Base-by-base conservation (phyloP, 2,329 filamentous ascomycete genomes). In the Verticillium dahliae region DNA sequence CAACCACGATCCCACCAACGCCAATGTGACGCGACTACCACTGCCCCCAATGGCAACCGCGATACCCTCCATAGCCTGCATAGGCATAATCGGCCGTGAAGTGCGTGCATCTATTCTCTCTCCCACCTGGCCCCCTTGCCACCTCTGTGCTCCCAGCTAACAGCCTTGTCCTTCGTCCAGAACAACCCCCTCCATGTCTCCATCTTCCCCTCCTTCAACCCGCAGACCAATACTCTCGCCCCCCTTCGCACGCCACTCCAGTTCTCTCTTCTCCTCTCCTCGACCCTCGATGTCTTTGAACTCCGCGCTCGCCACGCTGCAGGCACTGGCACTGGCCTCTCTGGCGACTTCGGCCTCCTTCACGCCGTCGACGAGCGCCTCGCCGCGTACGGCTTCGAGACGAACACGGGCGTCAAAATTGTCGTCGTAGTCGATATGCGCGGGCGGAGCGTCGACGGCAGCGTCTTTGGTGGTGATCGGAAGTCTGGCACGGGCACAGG, bases 161-260 rank as follows among this genome's bases (percentile, higher is more conserved):
- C 63, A 37, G 35, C 35, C 35, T 45, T 11, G 11, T 10, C 52
- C 4, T 15, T 34, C n/a, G 38, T 37, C 62, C 71, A 98, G 93
- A 96, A 98, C 79, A 97, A 97, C 73, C 95, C 94, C 62, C 89
- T 98, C 67, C 94, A 98, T 78, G 90, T 97, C 69, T 88, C 91
- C 63, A 86, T 96, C 72, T 97, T 97, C 76, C 90, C 92, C 59
- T 90, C 88, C 56, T 85, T 90, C 80, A 81, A 84, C 71, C 77
- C 82, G 57, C 67, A 81, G 59, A 81, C 80, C 67, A 78, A 81
- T 74, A 78, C 76, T 60, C 78, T 80, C 67, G 70, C 75, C 7
- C 84, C 85, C 39, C 78, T 90, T 66, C 87, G 89, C 69, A 89
- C 88, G 18, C 82, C 86, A n/a, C 85, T 98, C 11, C 92, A 97